Base-by-base conservation (phyloP, 805 yeast species). In the Saturnispora mendoncae region DNA sequence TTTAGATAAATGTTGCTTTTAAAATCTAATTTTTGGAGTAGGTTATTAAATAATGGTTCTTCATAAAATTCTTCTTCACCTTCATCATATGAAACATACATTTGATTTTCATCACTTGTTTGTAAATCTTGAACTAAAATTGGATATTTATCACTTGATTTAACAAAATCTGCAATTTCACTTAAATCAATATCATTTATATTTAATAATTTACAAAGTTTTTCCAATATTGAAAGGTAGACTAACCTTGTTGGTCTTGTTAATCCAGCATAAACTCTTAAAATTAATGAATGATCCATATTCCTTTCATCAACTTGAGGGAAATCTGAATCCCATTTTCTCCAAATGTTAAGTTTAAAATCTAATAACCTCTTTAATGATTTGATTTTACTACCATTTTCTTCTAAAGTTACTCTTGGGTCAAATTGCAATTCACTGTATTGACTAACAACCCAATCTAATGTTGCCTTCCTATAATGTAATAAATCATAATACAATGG, bases 401-500 rank as follows among this genome's bases (percentile, higher is more conserved):
- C 19, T 13, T 27, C 29, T 27, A 13, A 27, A 5, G 12, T 13
- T 27, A 9, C 12, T 13, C 29, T 27, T 27, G 29, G 29, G 29
- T 27, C 26, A 10, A 6, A 25, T 21, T 5, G n/a, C 10, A 25
- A 23, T 37, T 29, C 13, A 9, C 17, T 20, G 14, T 19, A 37
- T 12, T 6, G 17, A 5, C 14, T 3, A n/a, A 28, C 6, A 14
- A 37, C 40, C 4, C 17, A 26, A 9, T 27, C 9, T 1, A 25
- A 29, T 6, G 27, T 19, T 7, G 26, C 27, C 13, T 37, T 12
- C 29, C 40, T 30, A 12, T 20, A 20, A 17, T 23, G 21, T 20
- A 38, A 18, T 24, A 38, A 30, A 25, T 38, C 41, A 19, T 30
- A 31, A 24, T 28, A 38, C 12, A 31, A 18, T 15, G 35, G 41